Percentiles rank a stretch among this genome's conserved stretches.
Evolutionary conservation across 345 rosid genomes (phyloP).

Genomic region (Citrus unshiu): DNA sequence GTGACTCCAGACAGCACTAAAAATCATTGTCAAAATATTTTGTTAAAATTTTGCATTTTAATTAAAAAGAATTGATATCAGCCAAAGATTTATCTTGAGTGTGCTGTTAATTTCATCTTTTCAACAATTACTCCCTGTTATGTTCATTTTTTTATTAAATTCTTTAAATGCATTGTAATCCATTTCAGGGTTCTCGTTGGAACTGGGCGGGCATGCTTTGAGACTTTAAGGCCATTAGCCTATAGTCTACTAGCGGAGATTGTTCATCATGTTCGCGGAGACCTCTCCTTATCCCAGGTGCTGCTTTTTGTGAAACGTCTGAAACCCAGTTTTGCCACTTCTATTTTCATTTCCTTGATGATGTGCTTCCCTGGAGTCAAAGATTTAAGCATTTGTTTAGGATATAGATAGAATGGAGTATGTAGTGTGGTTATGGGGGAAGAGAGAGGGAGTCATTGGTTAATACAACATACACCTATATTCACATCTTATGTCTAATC

Average conservation of each 20-base stretch:
- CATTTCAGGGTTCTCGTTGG: constrained; percentile 87
- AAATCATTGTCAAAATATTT: background rate
- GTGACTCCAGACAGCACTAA: background rate
- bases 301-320: constrained; percentile 3
- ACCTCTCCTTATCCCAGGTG: constrained; percentile 88
- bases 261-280: constrained; percentile 95
- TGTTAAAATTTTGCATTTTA: background rate
- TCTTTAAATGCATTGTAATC: background rate
- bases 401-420: background rate
- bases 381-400: background rate
- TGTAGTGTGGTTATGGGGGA: too few relatives aligned
- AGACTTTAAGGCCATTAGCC: constrained; percentile 97
- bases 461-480: background rate
- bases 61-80: background rate
- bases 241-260: constrained; percentile 97
- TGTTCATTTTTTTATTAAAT: background rate
- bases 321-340: background rate
- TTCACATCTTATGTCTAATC: background rate
- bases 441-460: background rate
- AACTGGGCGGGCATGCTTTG: constrained; percentile 95
- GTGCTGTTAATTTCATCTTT: background rate
- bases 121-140: background rate
- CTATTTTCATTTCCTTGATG: constrained; percentile 1
- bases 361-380: background rate
- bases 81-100: background rate